Evolutionary conservation across 306 rosid genomes (phyloP).

Genomic region (Dryas octopetala): DNA sequence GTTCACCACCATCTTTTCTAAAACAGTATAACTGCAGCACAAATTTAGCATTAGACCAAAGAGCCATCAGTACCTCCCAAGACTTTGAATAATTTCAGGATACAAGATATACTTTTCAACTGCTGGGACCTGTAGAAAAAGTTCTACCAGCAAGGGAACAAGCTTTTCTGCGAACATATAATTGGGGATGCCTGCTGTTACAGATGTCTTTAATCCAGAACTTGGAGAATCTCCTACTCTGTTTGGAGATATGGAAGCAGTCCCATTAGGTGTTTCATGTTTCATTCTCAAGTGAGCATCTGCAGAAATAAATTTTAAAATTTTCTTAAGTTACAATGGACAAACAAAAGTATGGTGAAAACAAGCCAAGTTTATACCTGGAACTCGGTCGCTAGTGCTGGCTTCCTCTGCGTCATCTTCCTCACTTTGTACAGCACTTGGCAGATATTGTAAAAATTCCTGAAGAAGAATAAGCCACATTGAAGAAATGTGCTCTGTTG

Average conservation of each 20-base stretch:
- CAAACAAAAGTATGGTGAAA: slow-evolving; percentile 26
- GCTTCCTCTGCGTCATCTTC: slow-evolving; percentile 55
- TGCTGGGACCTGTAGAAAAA: slow-evolving; percentile 75
- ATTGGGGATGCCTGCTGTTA: slow-evolving; percentile 52
- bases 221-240: slow-evolving; percentile 48
- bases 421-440: slow-evolving; percentile 57
- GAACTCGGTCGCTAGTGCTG: slow-evolving; percentile 48
- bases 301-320: slow-evolving; percentile 39
- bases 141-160: slow-evolving; percentile 79
- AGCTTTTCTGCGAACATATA: slow-evolving; percentile 83
- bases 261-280: slow-evolving; percentile 53
- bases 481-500: slow-evolving; percentile 66
- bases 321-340: slow-evolving; percentile 1
- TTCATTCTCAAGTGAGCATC: slow-evolving; percentile 43
- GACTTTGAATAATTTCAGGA: slow-evolving; percentile 91
- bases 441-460: slow-evolving; percentile 75
- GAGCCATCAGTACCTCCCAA: slow-evolving; percentile 73
- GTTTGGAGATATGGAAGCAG: slow-evolving; percentile 44
- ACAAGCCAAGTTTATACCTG: slow-evolving; percentile 39
- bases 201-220: slow-evolving; percentile 48
- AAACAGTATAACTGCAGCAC: slow-evolving; percentile 15
- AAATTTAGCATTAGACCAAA: slow-evolving; percentile 21
- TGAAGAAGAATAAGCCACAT: slow-evolving; percentile 90
- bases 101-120: slow-evolving; percentile 73
- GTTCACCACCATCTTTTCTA: slow-evolving; percentile 1